A percentile compares a stretch with the other conserved stretches of the same genome.
Conservation (phyloP, 1,284 basidiomycete genomes). For the Irpex rosettiformis region DNA sequence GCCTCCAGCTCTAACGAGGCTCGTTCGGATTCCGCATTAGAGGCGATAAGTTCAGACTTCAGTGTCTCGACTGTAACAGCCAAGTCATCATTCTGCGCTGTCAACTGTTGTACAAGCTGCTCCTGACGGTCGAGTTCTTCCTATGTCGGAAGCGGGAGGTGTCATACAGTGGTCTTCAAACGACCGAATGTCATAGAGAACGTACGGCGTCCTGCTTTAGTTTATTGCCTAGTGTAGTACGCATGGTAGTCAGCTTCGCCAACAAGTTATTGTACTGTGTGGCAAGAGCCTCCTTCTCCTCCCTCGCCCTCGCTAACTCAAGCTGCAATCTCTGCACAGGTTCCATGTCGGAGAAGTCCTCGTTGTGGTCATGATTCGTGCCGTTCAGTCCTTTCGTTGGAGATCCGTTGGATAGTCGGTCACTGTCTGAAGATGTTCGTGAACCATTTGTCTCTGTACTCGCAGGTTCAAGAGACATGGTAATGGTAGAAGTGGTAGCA, state of each 20-base stretch:
- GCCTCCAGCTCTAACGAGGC: conserved; percentile 66
- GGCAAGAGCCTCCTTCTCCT: conserved; percentile 85
- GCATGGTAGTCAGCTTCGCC: conserved; percentile 89
- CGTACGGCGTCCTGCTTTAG: conserved; percentile 94
- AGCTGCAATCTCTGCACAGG: conserved; percentile 51
- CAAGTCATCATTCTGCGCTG: conserved; percentile 75
- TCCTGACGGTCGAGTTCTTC: conserved; percentile 94
- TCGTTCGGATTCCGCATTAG: conserved; percentile 71
- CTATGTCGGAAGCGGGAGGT: conserved; percentile 46
- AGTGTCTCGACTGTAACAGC: conserved; percentile 67
- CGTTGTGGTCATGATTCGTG: conserved; percentile 14
- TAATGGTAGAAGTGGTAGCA: not conserved
- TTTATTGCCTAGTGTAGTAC: conserved; percentile 91
- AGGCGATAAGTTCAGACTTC: conserved; percentile 71
- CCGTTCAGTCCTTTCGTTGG: conserved; percentile 28
- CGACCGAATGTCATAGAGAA: conserved; percentile 23
- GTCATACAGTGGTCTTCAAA: conserved; percentile 20
- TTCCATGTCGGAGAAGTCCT: conserved; percentile 33
- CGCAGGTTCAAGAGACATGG: conserved; percentile 7
- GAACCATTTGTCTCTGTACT: conserved; percentile 7
- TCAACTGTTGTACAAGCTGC: conserved; percentile 73
- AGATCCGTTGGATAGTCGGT: conserved; percentile 23
- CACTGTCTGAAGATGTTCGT: conserved; percentile 28
- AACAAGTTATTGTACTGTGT: conserved; percentile 86
- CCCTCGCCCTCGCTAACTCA: conserved; percentile 57